phyloP scores from a whole-genome alignment of 306 rosid genomes.

The Parietaria judaica region DNA sequence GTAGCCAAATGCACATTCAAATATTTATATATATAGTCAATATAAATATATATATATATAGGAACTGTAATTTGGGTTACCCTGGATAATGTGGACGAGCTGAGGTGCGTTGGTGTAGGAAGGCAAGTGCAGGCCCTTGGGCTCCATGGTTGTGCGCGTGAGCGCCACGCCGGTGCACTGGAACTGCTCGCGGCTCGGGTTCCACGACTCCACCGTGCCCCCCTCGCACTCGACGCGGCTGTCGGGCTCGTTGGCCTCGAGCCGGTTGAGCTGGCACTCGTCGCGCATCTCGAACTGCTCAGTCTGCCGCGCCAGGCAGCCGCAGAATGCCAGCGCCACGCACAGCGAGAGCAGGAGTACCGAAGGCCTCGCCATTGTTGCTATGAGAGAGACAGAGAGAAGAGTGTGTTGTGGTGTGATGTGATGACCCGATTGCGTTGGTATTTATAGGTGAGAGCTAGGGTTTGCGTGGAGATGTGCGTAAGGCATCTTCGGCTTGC shows the following conservation, averaged over 20 bases:
- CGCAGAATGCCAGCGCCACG: constrained; percentile 26
- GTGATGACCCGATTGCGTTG: constrained; percentile 13
- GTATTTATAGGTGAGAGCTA: constrained; percentile 14
- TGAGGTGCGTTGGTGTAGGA: constrained; percentile 34
- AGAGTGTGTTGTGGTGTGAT: constrained; percentile 8
- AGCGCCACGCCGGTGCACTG: constrained; percentile 35
- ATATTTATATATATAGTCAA: no score
- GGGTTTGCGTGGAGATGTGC: neutral
- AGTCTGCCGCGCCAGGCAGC: constrained; percentile 21
- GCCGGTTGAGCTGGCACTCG: constrained; percentile 24
- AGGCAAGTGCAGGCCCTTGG: constrained; percentile 42
- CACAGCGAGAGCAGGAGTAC: constrained; percentile 23
- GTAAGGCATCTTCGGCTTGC: constrained; percentile 18
- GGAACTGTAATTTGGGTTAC: neutral
- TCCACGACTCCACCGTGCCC: constrained; percentile 34
- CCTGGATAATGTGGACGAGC: constrained; percentile 29
- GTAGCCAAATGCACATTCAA: no score
- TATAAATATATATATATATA: neutral
- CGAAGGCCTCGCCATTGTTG: constrained; percentile 11
- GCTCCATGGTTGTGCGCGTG: constrained; percentile 23
- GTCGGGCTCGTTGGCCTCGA: constrained; percentile 38
- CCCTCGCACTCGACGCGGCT: constrained; percentile 34
- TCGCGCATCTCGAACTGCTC: neutral
- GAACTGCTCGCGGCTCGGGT: constrained; percentile 31
- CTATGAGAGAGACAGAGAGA: neutral